Percentiles rank a stretch among this genome's conserved stretches.
phyloP scores from a whole-genome alignment of 768 basidiomycete species.

The Amylocystis lapponica region DNA sequence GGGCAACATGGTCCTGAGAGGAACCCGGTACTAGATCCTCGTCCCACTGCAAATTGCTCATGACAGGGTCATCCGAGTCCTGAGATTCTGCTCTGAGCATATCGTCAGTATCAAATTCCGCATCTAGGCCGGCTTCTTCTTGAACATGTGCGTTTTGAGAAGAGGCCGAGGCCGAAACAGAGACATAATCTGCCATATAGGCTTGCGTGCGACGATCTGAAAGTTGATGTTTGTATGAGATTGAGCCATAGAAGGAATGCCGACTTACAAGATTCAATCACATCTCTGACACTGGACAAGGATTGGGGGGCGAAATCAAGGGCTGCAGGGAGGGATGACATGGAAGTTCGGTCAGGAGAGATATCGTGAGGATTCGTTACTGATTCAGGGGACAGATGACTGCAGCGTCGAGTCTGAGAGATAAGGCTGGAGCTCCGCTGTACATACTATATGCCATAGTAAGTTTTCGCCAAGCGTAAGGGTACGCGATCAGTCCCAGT shows the following conservation, averaged over 20 bases:
- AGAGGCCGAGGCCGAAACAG: constrained; percentile 39
- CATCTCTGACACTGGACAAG: constrained; percentile 15
- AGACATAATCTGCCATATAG: constrained; percentile 55
- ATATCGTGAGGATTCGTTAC: background rate
- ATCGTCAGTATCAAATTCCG: constrained; percentile 9
- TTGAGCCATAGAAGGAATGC: background rate
- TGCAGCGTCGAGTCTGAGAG: background rate
- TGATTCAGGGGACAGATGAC: background rate
- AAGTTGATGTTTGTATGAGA: background rate
- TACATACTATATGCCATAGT: background rate
- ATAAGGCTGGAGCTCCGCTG: background rate
- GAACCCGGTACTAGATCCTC: constrained; percentile 19
- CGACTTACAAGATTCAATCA: constrained; percentile 15
- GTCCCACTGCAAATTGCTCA: constrained; percentile 24
- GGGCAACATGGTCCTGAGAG: background rate
- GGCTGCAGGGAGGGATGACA: constrained; percentile 38
- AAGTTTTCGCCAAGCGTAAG: background rate
- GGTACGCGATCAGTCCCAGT: too few relatives aligned
- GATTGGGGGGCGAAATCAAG: constrained; percentile 17
- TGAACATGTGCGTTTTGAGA: constrained; percentile 31
- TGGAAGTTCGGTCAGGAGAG: constrained; percentile 12
- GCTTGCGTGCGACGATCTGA: constrained; percentile 67
- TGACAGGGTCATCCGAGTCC: constrained; percentile 9
- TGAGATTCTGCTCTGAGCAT: constrained; percentile 7
- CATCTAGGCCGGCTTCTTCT: constrained; percentile 15